phyloP scores from a whole-genome alignment of 192 early-diverging fungal genomes.

The Ambispora gerdemannii region DNA sequence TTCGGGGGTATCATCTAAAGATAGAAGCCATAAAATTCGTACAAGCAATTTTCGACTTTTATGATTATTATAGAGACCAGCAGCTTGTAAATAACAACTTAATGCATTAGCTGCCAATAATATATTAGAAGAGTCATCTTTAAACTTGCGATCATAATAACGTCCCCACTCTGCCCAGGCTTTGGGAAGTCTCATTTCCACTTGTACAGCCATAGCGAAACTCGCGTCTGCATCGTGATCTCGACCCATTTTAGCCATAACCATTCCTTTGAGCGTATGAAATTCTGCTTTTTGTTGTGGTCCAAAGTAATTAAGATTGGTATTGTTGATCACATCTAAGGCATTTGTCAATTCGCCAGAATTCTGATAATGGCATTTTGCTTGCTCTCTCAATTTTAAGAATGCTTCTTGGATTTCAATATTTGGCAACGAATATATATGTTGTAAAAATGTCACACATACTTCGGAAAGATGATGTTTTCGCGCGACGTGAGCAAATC shows the following conservation, averaged over 20 bases:
- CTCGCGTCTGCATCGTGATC: conserved; percentile 85
- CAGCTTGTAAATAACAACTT: conserved; percentile 94
- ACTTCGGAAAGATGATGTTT: conserved; percentile 95
- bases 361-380: conserved; percentile 94
- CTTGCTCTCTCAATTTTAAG: conserved; percentile 93
- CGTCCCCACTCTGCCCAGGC: conserved; percentile 97
- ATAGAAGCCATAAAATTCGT: conserved; percentile 91
- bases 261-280: conserved; percentile 93
- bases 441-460: conserved; percentile 85
- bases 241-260: conserved; percentile 83
- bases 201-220: conserved; percentile 86
- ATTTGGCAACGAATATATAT: conserved; percentile 98
- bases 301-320: conserved; percentile 95
- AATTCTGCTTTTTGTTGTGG: conserved; percentile 94
- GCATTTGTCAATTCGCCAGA: conserved; percentile 85
- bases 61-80: conserved; percentile 80
- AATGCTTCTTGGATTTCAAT: conserved; percentile 99
- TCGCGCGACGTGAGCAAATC: conserved; percentile 95
- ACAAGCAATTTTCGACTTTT: conserved; percentile 89
- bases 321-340: conserved; percentile 98
- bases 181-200: conserved; percentile 84
- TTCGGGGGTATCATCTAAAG: conserved; percentile 72
- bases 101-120: conserved; percentile 85
- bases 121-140: conserved; percentile 76
- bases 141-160: conserved; percentile 92